Evolutionary conservation across 495 filamentous ascomycete species (phyloP), one percentile per base, ranked within the genome.

Genomic region (Podospora pseudoanserina): DNA sequence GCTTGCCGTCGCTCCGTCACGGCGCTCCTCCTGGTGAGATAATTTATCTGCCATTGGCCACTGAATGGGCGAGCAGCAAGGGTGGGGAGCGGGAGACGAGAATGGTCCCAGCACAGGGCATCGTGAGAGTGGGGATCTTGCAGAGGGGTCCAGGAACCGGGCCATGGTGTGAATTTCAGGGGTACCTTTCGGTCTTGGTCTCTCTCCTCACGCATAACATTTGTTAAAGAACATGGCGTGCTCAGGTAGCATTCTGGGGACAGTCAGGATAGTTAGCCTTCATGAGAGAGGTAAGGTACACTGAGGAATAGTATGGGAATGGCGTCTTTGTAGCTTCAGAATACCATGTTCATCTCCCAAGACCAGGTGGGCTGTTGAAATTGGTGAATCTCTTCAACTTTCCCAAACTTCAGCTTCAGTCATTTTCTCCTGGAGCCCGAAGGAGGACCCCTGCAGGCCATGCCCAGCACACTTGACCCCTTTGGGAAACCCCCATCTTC

Each of bases 401-500:
- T 49, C 39, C 39, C 39, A 49, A 49, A 32, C 30, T 32, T 32
- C 30, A 32, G 30, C 30, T 32, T 32, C 30, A 32, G 30, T 18
- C 54, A 56, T 56, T 56, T 56, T 5, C 16, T 20, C 54, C 54
- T 18, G 19, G 19, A 56, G 15, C 54, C 19, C 54, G 54, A 56
- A 56, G 19, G 55, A 58, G 55, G 55, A 58, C 18, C 55, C 55
- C 55, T 26, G 55, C n/a, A 18, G n/a, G 7, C 55, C 55, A 9
- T 58, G 55, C 34, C 32, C 13, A 13, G 59, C 20, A 27, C 30
- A 27, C 30, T 32, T 63, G 34, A 63, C 61, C 61, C 7, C 9
- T 44, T 63, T 18, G 27, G 61, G 61, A 63, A 3, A 16, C 18
- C 61, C 61, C 61, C 61, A 63, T 63, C 27, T 63, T 63, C 61